These are phyloP conservation scores for Elasticomyces elasticus DNA, from an alignment of 495 filamentous ascomycete species.

Conservation along the genomic window DNA sequence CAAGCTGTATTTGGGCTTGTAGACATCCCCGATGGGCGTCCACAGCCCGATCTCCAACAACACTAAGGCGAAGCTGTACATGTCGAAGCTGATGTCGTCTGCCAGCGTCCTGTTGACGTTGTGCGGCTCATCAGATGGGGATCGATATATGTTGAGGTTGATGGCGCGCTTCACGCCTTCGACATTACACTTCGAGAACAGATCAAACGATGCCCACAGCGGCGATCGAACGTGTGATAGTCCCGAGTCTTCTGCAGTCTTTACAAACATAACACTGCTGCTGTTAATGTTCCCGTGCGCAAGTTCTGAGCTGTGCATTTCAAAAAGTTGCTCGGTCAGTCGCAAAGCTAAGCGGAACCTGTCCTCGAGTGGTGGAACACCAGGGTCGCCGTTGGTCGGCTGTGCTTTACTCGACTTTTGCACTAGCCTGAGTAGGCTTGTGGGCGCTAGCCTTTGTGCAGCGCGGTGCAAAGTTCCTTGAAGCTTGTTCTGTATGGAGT, in stretches of 20 bases:
- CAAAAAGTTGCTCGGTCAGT: conserved; percentile 62
- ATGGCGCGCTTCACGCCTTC: conserved; percentile 26
- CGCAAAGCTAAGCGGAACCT: conserved; percentile 78
- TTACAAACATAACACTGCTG: conserved; percentile 62
- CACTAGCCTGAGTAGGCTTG: conserved; percentile 47
- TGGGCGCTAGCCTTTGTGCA: conserved; percentile 36
- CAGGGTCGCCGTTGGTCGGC: conserved; percentile 35
- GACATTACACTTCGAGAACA: conserved; percentile 61
- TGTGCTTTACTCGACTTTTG: conserved; percentile 37
- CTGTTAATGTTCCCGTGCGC: conserved; percentile 74
- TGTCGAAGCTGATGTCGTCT: conserved; percentile 60
- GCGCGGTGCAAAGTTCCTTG: conserved; percentile 26
- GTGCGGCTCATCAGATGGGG: conserved; percentile 40
- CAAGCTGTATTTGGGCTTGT: conserved; percentile 56
- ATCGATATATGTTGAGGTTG: conserved; percentile 59
- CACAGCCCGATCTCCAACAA: conserved; percentile 82
- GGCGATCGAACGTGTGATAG: conserved; percentile 58
- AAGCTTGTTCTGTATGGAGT: conserved; percentile 39
- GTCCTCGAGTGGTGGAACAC: conserved; percentile 53
- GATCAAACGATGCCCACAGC: conserved; percentile 68
- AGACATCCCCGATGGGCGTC: conserved; percentile 61
- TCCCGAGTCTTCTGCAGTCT: conserved; percentile 1
- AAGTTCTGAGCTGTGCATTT: conserved; percentile 63
- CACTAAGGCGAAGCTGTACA: conserved; percentile 76
- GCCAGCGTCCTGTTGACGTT: conserved; percentile 18